Evolutionary conservation across 768 basidiomycete genomes (phyloP).

Genomic region (Russula olivacea): DNA sequence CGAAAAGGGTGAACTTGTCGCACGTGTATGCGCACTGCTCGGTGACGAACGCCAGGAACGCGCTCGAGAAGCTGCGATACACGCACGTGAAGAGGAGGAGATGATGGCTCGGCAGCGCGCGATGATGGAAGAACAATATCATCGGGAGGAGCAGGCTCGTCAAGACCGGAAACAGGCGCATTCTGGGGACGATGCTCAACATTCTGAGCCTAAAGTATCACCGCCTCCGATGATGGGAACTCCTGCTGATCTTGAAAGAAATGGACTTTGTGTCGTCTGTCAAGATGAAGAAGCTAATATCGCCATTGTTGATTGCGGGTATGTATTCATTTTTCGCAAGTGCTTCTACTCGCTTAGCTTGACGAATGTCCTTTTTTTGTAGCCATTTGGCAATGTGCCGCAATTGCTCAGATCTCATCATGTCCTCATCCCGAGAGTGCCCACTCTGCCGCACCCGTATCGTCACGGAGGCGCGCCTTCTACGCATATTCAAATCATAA

Average conservation of each 20-base stretch:
- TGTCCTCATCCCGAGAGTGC: conserved; percentile 78
- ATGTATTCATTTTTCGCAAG: conserved; percentile 30
- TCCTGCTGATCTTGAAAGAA: conserved; percentile 46
- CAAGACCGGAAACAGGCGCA: conserved; percentile 21
- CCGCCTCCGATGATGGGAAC: conserved; percentile 28
- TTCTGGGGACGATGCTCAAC: conserved; percentile 3
- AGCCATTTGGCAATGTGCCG: conserved; percentile 83
- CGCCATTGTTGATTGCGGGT: conserved; percentile 94
- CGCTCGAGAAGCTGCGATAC: conserved; percentile 42
- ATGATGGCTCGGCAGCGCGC: conserved; percentile 18
- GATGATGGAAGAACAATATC: conserved; percentile 28
- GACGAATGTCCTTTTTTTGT: conserved; percentile 1
- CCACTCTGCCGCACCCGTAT: conserved; percentile 87
- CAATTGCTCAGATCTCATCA: conserved; percentile 69
- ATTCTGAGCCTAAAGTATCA: conserved; percentile 23
- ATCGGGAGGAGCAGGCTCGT: conserved; percentile 29
- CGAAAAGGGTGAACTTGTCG: conserved; percentile 85
- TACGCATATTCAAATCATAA: conserved; percentile 65
- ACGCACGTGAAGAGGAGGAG: conserved; percentile 30
- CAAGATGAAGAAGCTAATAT: conserved; percentile 94
- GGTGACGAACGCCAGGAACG: conserved; percentile 57
- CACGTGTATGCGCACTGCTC: conserved; percentile 56
- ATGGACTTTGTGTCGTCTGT: conserved; percentile 85
- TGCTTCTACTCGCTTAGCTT: not conserved
- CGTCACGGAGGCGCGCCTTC: conserved; percentile 71